A percentile compares a stretch with the other conserved stretches of the same genome.
phyloP scores from a whole-genome alignment of 73 alveolate species.

The Paramecium caudatum region DNA sequence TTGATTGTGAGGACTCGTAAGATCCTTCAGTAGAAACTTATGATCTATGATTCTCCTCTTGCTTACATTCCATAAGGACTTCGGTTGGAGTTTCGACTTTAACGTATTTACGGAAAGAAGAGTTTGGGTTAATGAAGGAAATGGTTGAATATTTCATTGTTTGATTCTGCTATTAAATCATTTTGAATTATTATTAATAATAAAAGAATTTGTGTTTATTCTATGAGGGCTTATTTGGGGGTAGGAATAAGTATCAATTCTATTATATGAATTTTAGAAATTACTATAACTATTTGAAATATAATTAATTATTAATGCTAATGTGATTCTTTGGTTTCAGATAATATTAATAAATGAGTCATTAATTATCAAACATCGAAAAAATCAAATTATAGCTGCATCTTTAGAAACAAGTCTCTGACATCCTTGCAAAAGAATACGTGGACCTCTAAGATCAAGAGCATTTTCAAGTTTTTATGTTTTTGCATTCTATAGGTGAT shows the following conservation, averaged over 20 bases:
- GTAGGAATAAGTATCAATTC: too few species aligned
- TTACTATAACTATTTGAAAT: too few species aligned
- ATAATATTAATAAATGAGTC: constrained; percentile 12
- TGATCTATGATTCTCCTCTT: not conserved
- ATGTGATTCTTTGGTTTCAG: too few species aligned
- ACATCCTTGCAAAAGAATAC: not conserved
- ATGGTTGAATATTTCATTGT: constrained; percentile 4
- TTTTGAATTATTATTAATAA: too few species aligned
- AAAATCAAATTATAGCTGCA: not conserved
- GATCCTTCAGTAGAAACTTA: constrained; percentile 39
- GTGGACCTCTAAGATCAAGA: not conserved
- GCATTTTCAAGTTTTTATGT: not conserved
- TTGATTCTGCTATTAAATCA: constrained; percentile 16
- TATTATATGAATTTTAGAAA: too few species aligned
- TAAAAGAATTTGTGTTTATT: too few species aligned
- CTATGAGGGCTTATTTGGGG: too few species aligned
- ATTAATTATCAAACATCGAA: not conserved
- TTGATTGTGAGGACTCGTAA: not conserved
- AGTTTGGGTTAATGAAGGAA: not conserved
- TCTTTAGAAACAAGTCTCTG: not conserved
- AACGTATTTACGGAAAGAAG: constrained; percentile 12
- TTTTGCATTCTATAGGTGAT: constrained; percentile 1
- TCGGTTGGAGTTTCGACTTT: not conserved
- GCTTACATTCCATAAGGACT: not conserved
- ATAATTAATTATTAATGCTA: too few species aligned